Percentiles rank a stretch among this genome's conserved stretches.
These are phyloP conservation scores for Populus hybrid DNA, from an alignment of 441 rosid genomes.

Conservation along the genomic window DNA sequence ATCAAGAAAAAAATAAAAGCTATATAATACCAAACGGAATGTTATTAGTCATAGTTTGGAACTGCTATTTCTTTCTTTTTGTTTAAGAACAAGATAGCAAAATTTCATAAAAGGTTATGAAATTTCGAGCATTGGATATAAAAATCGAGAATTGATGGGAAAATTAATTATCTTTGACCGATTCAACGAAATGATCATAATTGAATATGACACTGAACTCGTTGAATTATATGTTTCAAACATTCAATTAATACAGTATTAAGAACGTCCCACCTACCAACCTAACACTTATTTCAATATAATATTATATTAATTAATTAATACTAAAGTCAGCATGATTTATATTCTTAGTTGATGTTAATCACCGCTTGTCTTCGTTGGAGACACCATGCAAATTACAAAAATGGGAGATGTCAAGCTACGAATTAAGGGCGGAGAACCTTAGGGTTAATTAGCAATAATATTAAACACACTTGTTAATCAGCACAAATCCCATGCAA, in stretches of 20 bases:
- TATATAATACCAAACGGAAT: too few relatives aligned
- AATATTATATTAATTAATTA: not conserved
- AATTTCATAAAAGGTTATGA: too few relatives aligned
- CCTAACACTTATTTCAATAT: not conserved
- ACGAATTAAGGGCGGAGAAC: conserved; percentile 13
- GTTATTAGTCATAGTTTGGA: too few relatives aligned
- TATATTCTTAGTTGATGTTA: not conserved
- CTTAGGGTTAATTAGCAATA: conserved; percentile 8
- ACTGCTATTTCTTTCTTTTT: too few relatives aligned
- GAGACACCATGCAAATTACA: not conserved
- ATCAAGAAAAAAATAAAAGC: too few relatives aligned
- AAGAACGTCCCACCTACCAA: not conserved
- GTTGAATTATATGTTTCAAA: too few relatives aligned
- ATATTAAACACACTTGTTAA: not conserved
- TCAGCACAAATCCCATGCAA: not conserved
- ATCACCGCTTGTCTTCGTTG: conserved; percentile 11
- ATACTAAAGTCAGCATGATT: not conserved
- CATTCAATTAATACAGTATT: not conserved
- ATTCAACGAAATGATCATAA: not conserved
- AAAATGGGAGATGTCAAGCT: conserved; percentile 6
- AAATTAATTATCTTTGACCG: too few relatives aligned
- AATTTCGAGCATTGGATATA: too few relatives aligned
- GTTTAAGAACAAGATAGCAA: too few relatives aligned
- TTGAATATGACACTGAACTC: not conserved
- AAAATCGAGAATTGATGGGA: too few relatives aligned